A percentile compares a stretch with the other conserved stretches of the same genome.
These are phyloP conservation scores for Epichloe coenophiala DNA, from an alignment of 2,329 filamentous ascomycete genomes.

Conservation along the genomic window DNA sequence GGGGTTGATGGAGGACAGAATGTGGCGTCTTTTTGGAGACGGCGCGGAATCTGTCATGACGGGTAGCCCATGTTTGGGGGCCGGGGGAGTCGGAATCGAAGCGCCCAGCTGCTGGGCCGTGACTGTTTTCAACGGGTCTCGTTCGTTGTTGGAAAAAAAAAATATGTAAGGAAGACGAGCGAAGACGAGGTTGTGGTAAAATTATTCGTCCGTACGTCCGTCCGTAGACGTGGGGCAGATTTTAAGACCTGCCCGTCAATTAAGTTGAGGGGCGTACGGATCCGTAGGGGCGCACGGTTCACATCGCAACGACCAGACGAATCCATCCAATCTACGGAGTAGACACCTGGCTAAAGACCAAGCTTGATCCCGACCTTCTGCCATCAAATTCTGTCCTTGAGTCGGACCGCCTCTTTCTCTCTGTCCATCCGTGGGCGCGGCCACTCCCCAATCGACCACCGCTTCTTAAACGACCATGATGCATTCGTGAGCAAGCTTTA, in stretches of 20 bases:
- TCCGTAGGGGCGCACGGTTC: too few species aligned
- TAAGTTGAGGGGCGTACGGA: too few species aligned
- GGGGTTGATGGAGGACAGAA: conserved; percentile 35
- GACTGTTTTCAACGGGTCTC: too few species aligned
- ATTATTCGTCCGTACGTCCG: too few species aligned
- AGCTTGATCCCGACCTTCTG: neutral
- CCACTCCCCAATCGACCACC: neutral
- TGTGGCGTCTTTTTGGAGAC: conserved; percentile 31
- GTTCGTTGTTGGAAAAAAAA: too few species aligned
- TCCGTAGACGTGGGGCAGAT: too few species aligned
- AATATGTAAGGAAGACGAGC: too few species aligned
- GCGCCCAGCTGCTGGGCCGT: too few species aligned
- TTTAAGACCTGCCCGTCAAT: too few species aligned
- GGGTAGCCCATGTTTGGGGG: conserved; percentile 10
- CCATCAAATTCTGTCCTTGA: neutral
- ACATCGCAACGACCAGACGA: too few species aligned
- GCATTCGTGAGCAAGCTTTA: neutral
- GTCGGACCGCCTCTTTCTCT: neutral
- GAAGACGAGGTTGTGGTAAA: too few species aligned
- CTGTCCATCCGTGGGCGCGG: neutral
- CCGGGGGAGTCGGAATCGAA: neutral
- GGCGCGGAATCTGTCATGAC: conserved; percentile 20
- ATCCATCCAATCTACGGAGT: too few species aligned
- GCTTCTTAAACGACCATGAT: neutral
- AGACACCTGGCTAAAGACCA: neutral